Conservation (phyloP, 2,329 filamentous ascomycete species). For the Diaporthe nobilis region DNA sequence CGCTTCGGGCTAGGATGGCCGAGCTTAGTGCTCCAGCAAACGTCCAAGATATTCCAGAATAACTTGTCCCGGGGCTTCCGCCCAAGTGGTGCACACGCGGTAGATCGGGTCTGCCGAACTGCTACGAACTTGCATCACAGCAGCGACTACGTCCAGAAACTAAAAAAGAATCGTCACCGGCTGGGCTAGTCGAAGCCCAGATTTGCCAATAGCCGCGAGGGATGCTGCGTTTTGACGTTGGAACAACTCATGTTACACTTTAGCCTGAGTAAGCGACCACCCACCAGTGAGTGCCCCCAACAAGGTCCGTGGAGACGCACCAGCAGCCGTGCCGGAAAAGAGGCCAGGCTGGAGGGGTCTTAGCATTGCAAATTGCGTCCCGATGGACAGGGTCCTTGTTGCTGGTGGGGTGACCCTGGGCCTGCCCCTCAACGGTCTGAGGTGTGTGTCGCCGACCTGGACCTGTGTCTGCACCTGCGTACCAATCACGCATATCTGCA, state of each 20-base stretch:
- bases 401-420: constrained; percentile 22
- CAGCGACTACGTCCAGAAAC: neutral
- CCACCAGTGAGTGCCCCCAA: constrained; percentile 1
- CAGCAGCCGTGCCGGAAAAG: constrained; percentile 8
- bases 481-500: neutral
- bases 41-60: constrained; percentile 4
- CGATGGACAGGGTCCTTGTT: constrained; percentile 22
- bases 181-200: neutral
- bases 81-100: neutral
- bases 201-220: constrained; percentile 14
- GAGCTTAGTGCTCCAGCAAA: constrained; percentile 24
- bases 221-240: constrained; percentile 17
- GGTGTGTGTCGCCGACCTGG: constrained; percentile 13
- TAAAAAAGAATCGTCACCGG: neutral
- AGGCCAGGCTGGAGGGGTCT: constrained; percentile 10
- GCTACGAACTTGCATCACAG: neutral
- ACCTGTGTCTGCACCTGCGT: neutral
- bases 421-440: constrained; percentile 27
- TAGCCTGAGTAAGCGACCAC: constrained; percentile 28
- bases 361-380: constrained; percentile 9
- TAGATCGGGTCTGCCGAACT: neutral
- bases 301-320: constrained; percentile 17
- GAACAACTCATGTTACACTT: constrained; percentile 30
- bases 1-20: constrained; percentile 29
- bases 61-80: constrained; percentile 19